Percentiles rank a stretch among this genome's conserved stretches.
phyloP scores from a whole-genome alignment of 176 grass and related monocot species.

The Triticum turgidum region DNA sequence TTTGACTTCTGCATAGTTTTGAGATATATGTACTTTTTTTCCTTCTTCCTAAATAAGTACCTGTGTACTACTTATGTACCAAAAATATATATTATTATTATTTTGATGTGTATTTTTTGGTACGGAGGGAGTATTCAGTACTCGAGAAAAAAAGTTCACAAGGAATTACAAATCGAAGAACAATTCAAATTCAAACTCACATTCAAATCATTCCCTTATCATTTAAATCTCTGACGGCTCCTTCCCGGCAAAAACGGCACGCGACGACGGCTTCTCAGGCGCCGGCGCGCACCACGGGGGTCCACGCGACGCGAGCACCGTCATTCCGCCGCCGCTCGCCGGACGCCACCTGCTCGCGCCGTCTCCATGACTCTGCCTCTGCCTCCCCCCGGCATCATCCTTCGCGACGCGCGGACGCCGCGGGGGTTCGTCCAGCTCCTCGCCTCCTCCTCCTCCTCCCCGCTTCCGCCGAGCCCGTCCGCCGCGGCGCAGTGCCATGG shows the following conservation, averaged over 20 bases:
- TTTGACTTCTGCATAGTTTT: too few species aligned
- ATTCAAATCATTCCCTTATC: not conserved
- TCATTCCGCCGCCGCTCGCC: not conserved
- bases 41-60: too few species aligned
- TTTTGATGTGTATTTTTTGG: too few species aligned
- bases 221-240: not conserved
- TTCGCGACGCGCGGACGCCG: slow-evolving; percentile 12
- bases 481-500: slow-evolving; percentile 15
- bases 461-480: not conserved
- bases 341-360: not conserved
- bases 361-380: not conserved
- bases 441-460: slow-evolving; percentile 20
- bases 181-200: too few species aligned
- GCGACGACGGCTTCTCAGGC: not conserved
- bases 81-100: too few species aligned
- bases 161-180: too few species aligned
- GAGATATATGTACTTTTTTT: too few species aligned
- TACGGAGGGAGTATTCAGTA: not conserved
- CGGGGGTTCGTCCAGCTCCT: slow-evolving; percentile 28
- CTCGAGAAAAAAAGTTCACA: not conserved
- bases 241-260: not conserved
- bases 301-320: not conserved
- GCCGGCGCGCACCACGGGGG: not conserved
- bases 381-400: not conserved
- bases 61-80: too few species aligned